Conservation (phyloP, 75 land plant species). For the Pinus tabuliformis region DNA sequence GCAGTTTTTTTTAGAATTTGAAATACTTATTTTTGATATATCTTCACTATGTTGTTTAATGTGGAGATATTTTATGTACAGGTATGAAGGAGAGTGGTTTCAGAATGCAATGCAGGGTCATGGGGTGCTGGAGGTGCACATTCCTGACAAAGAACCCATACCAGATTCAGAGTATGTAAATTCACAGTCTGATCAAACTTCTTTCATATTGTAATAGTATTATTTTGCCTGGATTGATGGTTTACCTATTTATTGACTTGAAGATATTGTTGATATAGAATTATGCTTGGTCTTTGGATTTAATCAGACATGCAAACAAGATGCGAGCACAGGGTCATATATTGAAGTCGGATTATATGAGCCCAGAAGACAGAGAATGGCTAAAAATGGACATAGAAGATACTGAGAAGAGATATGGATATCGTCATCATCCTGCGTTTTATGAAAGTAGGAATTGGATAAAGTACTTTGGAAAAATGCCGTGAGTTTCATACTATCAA, state of each 20-base stretch:
- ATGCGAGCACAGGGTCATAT: slow-evolving; percentile 75
- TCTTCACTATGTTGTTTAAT: neutral
- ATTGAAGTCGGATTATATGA: slow-evolving; percentile 74
- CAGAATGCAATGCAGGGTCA: slow-evolving; percentile 90
- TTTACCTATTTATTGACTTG: neutral
- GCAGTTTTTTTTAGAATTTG: slow-evolving; percentile 9
- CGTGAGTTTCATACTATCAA: slow-evolving; percentile 49
- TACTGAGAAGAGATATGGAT: slow-evolving; percentile 23
- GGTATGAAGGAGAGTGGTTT: slow-evolving; percentile 98
- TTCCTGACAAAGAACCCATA: slow-evolving; percentile 68
- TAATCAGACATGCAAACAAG: slow-evolving; percentile 60
- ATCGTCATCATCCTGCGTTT: slow-evolving; percentile 30
- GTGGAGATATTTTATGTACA: slow-evolving; percentile 15
- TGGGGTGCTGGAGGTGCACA: slow-evolving; percentile 86
- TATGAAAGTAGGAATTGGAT: slow-evolving; percentile 74
- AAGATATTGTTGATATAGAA: neutral
- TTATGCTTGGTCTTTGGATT: neutral
- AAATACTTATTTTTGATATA: neutral
- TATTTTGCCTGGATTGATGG: neutral
- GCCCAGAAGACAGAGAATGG: slow-evolving; percentile 83
- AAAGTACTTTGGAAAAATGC: slow-evolving; percentile 58
- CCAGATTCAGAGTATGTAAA: slow-evolving; percentile 84
- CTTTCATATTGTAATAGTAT: neutral
- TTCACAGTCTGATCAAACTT: neutral
- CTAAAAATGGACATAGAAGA: slow-evolving; percentile 90